These are phyloP conservation scores for Boletus subluridellus DNA, from an alignment of 1,284 basidiomycete genomes.

Conservation along the genomic window DNA sequence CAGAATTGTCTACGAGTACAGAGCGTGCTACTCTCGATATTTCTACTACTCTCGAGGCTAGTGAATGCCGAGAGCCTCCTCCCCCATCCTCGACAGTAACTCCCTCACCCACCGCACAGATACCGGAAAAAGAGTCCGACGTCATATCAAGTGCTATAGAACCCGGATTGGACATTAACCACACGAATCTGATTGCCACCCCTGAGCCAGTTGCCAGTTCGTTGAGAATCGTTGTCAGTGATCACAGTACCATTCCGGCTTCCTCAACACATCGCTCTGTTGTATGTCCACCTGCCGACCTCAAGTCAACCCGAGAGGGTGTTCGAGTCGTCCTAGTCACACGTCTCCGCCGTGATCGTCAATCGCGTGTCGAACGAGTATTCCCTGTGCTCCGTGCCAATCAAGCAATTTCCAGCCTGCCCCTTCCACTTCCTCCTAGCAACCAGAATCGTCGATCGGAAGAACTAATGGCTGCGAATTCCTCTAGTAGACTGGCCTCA, in stretches of 20 bases:
- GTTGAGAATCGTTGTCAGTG: slow-evolving; percentile 32
- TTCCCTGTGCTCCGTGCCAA: slow-evolving; percentile 62
- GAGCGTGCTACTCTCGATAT: slow-evolving; percentile 10
- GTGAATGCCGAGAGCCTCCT: slow-evolving; percentile 7
- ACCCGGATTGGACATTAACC: slow-evolving; percentile 8
- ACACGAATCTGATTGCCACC: slow-evolving; percentile 8
- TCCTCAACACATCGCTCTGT: slow-evolving; percentile 7
- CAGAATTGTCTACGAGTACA: slow-evolving; percentile 6
- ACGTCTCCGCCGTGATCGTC: slow-evolving; percentile 54
- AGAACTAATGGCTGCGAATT: slow-evolving; percentile 43
- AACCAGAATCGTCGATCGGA: slow-evolving; percentile 41
- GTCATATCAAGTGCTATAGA: slow-evolving; percentile 11
- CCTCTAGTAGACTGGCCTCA: slow-evolving; percentile 35
- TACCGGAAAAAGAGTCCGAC: slow-evolving; percentile 18
- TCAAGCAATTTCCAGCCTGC: slow-evolving; percentile 39
- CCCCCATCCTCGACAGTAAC: slow-evolving; percentile 11
- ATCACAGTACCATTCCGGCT: slow-evolving; percentile 24
- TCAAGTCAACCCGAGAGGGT: slow-evolving; percentile 52
- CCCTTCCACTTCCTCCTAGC: slow-evolving; percentile 15
- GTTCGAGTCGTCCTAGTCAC: slow-evolving; percentile 60
- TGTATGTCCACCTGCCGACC: slow-evolving; percentile 29
- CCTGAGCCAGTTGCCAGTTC: slow-evolving; percentile 13
- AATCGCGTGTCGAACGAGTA: slow-evolving; percentile 58
- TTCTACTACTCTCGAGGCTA: slow-evolving; percentile 5
- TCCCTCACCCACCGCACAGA: slow-evolving; percentile 13